Percentiles rank a stretch among this genome's conserved stretches.
Conservation (phyloP, 2,329 filamentous ascomycete genomes). For the Aspergillus persii region DNA sequence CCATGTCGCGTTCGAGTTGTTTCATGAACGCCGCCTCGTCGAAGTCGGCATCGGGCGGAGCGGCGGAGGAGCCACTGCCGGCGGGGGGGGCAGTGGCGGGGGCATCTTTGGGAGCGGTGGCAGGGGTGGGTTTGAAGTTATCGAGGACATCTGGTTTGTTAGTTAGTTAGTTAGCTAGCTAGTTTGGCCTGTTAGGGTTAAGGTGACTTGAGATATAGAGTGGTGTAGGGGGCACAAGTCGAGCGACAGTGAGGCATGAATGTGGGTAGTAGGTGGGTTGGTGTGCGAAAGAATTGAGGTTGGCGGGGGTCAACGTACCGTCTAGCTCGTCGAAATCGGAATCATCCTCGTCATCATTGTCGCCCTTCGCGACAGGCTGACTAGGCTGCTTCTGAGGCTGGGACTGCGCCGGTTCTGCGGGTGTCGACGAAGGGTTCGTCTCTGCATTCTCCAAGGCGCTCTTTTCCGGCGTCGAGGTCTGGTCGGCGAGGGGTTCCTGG, state of each 20-base stretch:
- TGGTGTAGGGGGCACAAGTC: no score
- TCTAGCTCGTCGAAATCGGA: slow-evolving; percentile 95
- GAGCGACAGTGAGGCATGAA: background rate
- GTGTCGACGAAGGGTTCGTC: background rate
- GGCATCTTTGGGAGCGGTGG: slow-evolving; percentile 18
- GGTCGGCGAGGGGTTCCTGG: background rate
- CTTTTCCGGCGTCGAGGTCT: background rate
- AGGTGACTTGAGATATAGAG: no score
- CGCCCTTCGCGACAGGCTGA: background rate
- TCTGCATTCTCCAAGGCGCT: background rate
- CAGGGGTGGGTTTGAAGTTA: slow-evolving; percentile 63
- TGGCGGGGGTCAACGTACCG: slow-evolving; percentile 49
- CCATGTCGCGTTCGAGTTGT: slow-evolving; percentile 88
- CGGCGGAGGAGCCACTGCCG: slow-evolving; percentile 3
- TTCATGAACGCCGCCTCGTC: slow-evolving; percentile 64
- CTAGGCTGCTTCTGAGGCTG: slow-evolving; percentile 6
- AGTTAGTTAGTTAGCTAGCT: background rate
- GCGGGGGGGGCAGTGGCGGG: slow-evolving; percentile 4
- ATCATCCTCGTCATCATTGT: slow-evolving; percentile 62
- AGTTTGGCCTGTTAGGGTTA: background rate
- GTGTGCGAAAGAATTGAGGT: no score
- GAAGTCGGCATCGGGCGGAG: slow-evolving; percentile 13
- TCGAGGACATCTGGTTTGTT: slow-evolving; percentile 74
- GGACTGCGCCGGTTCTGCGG: slow-evolving; percentile 2
- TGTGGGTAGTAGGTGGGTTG: background rate